phyloP scores from a whole-genome alignment of 225 moss, liverwort and hornwort species.

The Anthoceros angustus region DNA sequence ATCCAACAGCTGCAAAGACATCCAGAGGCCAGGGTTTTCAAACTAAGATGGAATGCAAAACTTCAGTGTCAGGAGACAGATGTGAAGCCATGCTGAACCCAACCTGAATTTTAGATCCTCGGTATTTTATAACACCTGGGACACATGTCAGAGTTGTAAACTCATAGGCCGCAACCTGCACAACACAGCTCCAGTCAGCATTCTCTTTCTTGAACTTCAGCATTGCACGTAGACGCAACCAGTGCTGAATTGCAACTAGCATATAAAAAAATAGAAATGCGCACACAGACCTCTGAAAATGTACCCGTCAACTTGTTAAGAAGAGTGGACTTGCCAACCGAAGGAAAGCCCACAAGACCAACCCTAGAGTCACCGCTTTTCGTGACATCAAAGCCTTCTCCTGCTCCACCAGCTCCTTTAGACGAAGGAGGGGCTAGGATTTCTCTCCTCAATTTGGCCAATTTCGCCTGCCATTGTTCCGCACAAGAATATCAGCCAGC shows the following conservation, averaged over 20 bases:
- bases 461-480: slow-evolving; percentile 35
- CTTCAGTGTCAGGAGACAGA: not conserved
- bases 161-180: slow-evolving; percentile 76
- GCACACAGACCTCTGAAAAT: slow-evolving; percentile 55
- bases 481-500: not conserved
- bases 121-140: slow-evolving; percentile 68
- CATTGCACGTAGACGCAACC: not conserved
- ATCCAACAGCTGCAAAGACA: slow-evolving; percentile 40
- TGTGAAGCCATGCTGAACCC: not conserved
- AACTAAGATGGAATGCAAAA: not conserved
- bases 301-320: slow-evolving; percentile 90
- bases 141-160: slow-evolving; percentile 94
- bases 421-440: slow-evolving; percentile 70
- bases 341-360: slow-evolving; percentile 83
- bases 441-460: slow-evolving; percentile 68
- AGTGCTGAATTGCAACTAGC: not conserved
- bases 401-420: slow-evolving; percentile 67
- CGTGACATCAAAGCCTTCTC: slow-evolving; percentile 92
- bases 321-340: slow-evolving; percentile 89
- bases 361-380: slow-evolving; percentile 90
- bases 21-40: not conserved
- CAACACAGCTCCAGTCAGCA: not conserved
- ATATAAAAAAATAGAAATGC: not conserved
- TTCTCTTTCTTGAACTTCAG: not conserved
- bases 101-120: slow-evolving; percentile 76